Conservation (phyloP, 2,329 filamentous ascomycete species). For the Cladorrhinum sp. region DNA sequence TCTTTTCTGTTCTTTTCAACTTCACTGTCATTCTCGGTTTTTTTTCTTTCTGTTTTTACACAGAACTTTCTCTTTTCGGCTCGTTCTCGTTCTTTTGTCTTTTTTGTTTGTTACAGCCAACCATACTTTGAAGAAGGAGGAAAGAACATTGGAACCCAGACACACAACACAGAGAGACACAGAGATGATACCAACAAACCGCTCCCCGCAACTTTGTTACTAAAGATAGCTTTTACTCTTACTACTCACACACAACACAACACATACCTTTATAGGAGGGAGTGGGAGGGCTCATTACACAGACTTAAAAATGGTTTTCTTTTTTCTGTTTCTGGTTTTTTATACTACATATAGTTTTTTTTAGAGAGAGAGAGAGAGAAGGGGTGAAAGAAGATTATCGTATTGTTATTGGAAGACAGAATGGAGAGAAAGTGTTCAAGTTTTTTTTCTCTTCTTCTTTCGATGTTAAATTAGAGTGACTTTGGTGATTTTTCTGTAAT, state of each 20-base stretch:
- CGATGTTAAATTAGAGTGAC: neutral
- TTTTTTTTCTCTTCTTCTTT: neutral
- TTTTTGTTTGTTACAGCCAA: conserved; percentile 23
- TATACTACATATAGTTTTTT: neutral
- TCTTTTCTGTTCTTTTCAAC: neutral
- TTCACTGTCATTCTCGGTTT: conserved; percentile 12
- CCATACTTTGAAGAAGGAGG: conserved; percentile 5
- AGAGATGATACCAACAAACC: neutral
- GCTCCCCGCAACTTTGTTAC: too few species aligned
- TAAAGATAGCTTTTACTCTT: neutral
- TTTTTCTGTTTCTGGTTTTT: neutral
- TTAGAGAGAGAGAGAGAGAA: neutral
- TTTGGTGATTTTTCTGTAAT: too few species aligned
- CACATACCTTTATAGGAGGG: neutral
- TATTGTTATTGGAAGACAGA: neutral
- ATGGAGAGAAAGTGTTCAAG: neutral
- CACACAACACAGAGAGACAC: neutral
- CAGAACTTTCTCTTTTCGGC: too few species aligned
- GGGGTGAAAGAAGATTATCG: neutral
- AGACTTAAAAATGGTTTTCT: neutral
- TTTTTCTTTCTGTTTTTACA: too few species aligned
- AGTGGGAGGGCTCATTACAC: neutral
- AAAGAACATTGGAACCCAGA: neutral
- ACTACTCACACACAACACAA: neutral
- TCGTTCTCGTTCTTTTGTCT: conserved; percentile 19